Conservation (phyloP, 1,284 basidiomycete genomes). For the Acaromyces ingoldii region DNA sequence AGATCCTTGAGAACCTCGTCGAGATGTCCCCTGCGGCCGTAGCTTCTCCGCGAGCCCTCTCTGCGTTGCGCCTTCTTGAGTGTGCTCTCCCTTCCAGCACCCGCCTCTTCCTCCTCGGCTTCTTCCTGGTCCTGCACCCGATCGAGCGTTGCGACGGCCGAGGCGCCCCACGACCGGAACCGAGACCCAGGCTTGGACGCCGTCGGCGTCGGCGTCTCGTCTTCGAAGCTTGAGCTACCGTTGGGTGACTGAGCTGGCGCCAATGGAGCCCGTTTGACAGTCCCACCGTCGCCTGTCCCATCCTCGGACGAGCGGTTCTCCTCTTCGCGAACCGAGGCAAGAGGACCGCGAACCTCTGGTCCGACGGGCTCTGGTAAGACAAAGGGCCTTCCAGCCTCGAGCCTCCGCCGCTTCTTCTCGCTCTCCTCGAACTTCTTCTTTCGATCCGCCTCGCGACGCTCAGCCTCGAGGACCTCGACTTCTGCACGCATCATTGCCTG, state of each 20-base stretch:
- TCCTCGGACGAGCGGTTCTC: background rate
- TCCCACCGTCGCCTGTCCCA: no score
- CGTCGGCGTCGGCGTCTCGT: constrained; percentile 22
- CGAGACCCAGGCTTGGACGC: constrained; percentile 10
- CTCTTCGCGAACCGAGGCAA: constrained; percentile 3
- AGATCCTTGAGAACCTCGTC: no score
- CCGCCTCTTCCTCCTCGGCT: no score
- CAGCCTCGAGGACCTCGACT: constrained; percentile 38
- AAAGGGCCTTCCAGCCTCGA: no score
- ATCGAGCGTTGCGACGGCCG: constrained; percentile 10
- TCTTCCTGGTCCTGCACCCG: no score
- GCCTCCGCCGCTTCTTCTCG: constrained; percentile 24
- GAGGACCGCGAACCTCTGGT: constrained; percentile 30
- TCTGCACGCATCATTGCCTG: constrained; percentile 43
- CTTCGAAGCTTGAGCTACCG: no score
- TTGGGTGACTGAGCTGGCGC: constrained; percentile 5
- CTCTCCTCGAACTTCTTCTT: constrained; percentile 22
- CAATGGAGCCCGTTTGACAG: no score
- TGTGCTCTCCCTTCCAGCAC: no score
- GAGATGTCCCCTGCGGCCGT: no score
- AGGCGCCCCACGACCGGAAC: constrained; percentile 19
- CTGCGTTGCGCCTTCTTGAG: no score
- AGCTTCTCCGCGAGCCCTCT: no score
- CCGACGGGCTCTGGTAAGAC: constrained; percentile 18
- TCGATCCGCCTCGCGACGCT: constrained; percentile 5